phyloP scores from a whole-genome alignment of 257 asterid genomes.

The Cynanchum wilfordii region DNA sequence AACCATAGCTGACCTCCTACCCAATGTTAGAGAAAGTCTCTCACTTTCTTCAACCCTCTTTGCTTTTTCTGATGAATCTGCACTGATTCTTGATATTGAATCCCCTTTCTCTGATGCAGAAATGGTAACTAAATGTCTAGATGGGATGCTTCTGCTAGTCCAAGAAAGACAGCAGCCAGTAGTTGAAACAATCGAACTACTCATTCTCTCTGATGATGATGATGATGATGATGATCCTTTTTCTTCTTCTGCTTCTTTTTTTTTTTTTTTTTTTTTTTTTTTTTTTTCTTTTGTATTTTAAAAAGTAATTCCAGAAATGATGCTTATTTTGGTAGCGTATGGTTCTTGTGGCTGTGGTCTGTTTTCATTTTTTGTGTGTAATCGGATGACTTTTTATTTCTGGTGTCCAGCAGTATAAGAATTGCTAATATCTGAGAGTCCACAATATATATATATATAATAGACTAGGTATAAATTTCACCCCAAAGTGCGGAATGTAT shows the following conservation, averaged over 20 bases:
- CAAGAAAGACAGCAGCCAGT: slow-evolving; percentile 39
- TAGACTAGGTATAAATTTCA: no score
- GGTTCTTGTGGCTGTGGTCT: slow-evolving; percentile 1
- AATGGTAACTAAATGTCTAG: slow-evolving; percentile 19
- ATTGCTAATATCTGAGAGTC: no score
- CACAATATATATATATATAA: no score
- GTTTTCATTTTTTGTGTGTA: neutral
- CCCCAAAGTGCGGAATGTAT: no score
- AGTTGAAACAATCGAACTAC: slow-evolving; percentile 46
- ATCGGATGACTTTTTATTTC: neutral
- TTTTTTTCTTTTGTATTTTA: no score
- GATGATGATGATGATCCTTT: no score
- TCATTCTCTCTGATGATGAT: slow-evolving; percentile 36
- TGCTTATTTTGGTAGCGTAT: neutral
- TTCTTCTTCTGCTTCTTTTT: neutral
- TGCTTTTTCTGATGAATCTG: slow-evolving; percentile 23
- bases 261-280: neutral
- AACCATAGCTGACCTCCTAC: slow-evolving; percentile 52
- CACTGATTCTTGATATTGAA: slow-evolving; percentile 32
- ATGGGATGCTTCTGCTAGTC: slow-evolving; percentile 31
- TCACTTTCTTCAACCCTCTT: slow-evolving; percentile 20
- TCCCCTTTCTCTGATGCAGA: slow-evolving; percentile 30
- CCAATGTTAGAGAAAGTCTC: slow-evolving; percentile 18
- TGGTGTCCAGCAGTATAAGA: no score
- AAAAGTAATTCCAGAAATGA: neutral